Evolutionary conservation across 768 basidiomycete genomes (phyloP).

Genomic region (Russula emetica): DNA sequence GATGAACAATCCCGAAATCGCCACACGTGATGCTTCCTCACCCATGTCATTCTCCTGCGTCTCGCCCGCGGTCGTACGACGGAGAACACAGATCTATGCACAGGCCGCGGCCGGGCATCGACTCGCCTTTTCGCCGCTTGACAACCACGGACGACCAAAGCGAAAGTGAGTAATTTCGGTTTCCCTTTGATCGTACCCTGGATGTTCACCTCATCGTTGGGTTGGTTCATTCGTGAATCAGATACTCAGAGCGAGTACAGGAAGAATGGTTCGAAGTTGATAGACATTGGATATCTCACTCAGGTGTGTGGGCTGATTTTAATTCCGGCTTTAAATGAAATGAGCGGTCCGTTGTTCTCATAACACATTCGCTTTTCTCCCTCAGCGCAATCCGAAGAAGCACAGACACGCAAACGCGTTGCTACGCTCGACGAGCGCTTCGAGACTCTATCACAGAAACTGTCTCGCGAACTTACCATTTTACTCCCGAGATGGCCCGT

Average conservation of each 20-base stretch:
- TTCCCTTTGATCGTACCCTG: not conserved
- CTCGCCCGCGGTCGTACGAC: not conserved
- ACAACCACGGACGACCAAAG: constrained; percentile 21
- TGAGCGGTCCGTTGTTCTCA: not conserved
- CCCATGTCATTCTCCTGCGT: constrained; percentile 28
- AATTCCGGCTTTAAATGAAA: too few species aligned
- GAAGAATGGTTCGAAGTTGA: constrained; percentile 28
- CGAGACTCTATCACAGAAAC: constrained; percentile 14
- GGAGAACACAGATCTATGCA: constrained; percentile 3
- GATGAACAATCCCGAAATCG: constrained; percentile 10
- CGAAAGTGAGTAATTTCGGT: constrained; percentile 21
- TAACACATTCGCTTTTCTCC: not conserved
- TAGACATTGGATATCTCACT: constrained; percentile 23
- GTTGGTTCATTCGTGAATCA: not conserved
- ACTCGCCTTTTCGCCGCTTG: constrained; percentile 24
- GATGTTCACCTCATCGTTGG: not conserved
- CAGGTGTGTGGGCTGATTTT: constrained; percentile 5
- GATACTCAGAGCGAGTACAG: constrained; percentile 26
- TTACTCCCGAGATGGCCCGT: not conserved
- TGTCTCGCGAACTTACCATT: constrained; percentile 2
- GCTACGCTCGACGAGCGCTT: constrained; percentile 19
- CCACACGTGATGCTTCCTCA: constrained; percentile 10
- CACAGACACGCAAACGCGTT: not conserved
- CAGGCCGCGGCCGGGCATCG: constrained; percentile 20
- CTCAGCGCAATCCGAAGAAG: constrained; percentile 20